Percentiles rank a stretch among this genome's conserved stretches.
Conservation (phyloP, 164 flowering plant genomes). For the Vitis rupestris region DNA sequence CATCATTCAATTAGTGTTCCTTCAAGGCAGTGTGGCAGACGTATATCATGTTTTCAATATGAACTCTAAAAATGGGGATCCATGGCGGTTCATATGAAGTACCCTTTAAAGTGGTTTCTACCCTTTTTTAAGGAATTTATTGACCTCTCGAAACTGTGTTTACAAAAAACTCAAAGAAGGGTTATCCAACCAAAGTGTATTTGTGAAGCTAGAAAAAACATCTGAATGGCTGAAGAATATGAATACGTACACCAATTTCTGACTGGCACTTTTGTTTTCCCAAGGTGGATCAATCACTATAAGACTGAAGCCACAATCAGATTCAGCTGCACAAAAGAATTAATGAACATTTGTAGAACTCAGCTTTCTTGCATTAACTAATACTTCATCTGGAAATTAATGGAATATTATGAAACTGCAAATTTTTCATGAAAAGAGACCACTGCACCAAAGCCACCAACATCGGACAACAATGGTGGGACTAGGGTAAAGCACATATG, state of each 20-base stretch:
- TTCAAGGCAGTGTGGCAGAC: too few species aligned
- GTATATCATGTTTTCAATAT: too few species aligned
- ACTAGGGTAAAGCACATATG: too few species aligned
- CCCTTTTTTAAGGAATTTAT: too few species aligned
- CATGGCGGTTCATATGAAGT: too few species aligned
- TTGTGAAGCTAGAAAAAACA: too few species aligned
- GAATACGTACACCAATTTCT: constrained; percentile 57
- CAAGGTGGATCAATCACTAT: constrained; percentile 95
- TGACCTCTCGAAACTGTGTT: too few species aligned
- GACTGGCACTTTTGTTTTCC: constrained; percentile 90
- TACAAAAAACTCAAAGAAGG: too few species aligned
- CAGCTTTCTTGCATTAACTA: not conserved
- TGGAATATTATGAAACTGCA: not conserved
- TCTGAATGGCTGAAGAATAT: not conserved
- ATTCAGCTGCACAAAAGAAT: constrained; percentile 40
- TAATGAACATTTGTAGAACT: not conserved
- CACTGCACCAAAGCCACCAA: not conserved
- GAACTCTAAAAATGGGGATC: too few species aligned
- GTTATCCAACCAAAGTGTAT: too few species aligned
- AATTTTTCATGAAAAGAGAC: not conserved
- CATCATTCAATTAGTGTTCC: not conserved
- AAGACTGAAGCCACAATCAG: constrained; percentile 71
- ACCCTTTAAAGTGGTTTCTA: too few species aligned
- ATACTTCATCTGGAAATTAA: not conserved
- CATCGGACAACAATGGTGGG: not conserved